Conservation (phyloP, 2,329 filamentous ascomycete species). For the Pseudodiploospora longispora region DNA sequence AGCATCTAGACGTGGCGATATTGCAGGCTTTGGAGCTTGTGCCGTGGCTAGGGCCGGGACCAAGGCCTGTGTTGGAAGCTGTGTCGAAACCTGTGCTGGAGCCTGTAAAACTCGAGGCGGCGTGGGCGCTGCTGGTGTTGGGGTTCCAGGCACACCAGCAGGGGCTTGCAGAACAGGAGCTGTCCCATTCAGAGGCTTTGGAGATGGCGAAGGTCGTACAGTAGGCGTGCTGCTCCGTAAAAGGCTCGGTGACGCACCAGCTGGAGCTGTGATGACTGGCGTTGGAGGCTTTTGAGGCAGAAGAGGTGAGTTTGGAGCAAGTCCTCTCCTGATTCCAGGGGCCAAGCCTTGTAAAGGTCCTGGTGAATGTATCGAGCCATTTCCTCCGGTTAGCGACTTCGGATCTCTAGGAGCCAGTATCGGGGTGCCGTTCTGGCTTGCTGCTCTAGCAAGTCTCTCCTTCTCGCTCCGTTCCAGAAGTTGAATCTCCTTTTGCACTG, state of each 20-base stretch:
- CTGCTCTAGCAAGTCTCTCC: slow-evolving; percentile 28
- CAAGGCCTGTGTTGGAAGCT: too few relatives aligned
- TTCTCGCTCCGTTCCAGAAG: slow-evolving; percentile 50
- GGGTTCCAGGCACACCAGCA: slow-evolving; percentile 20
- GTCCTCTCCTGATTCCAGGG: slow-evolving; percentile 18
- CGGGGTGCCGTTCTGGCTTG: slow-evolving; percentile 26
- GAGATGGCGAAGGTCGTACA: slow-evolving; percentile 19
- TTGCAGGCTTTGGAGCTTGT: slow-evolving; percentile 22
- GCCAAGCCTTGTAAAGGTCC: slow-evolving; percentile 12
- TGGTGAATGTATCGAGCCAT: slow-evolving; percentile 17
- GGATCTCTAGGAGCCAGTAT: slow-evolving; percentile 24
- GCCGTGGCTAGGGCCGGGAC: too few relatives aligned
- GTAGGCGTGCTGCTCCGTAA: slow-evolving; percentile 19
- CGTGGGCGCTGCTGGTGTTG: slow-evolving; percentile 7
- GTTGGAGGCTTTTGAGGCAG: slow-evolving; percentile 26
- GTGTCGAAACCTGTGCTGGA: slow-evolving; percentile 8
- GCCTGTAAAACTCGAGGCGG: slow-evolving; percentile 22
- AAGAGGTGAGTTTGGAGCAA: slow-evolving; percentile 24
- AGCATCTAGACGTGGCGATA: slow-evolving; percentile 26
- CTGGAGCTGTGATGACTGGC: slow-evolving; percentile 13
- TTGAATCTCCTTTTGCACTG: slow-evolving; percentile 58
- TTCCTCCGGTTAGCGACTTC: slow-evolving; percentile 17
- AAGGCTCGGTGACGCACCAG: slow-evolving; percentile 20
- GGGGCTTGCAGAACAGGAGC: slow-evolving; percentile 30
- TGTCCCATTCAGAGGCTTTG: slow-evolving; percentile 21